These are phyloP conservation scores for Chrysosporium keratinophilum DNA, from an alignment of 2,329 filamentous ascomycete genomes.

Conservation along the genomic window DNA sequence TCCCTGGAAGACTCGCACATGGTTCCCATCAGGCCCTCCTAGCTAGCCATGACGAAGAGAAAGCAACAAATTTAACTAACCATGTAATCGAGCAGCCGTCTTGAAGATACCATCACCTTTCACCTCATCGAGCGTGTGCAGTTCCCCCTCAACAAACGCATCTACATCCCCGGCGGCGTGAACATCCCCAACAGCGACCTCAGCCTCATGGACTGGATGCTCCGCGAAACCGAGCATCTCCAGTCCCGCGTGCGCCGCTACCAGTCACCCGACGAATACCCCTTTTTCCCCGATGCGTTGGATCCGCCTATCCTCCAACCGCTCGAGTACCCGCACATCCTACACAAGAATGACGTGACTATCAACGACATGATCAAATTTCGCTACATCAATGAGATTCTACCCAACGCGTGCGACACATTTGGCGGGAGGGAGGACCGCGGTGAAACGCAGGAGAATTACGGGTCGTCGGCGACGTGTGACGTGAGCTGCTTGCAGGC, in stretches of 20 bases:
- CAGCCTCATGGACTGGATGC: slow-evolving; percentile 89
- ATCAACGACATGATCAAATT: slow-evolving; percentile 79
- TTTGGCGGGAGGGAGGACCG: slow-evolving; percentile 62
- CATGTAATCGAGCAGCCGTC: slow-evolving; percentile 50
- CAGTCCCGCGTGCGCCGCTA: slow-evolving; percentile 91
- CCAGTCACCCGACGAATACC: slow-evolving; percentile 92
- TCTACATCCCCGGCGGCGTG: slow-evolving; percentile 75
- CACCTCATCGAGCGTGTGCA: slow-evolving; percentile 96
- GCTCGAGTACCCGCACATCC: slow-evolving; percentile 74
- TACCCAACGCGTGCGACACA: slow-evolving; percentile 72
- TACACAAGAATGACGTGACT: slow-evolving; percentile 81
- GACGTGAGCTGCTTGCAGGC: slow-evolving; percentile 88
- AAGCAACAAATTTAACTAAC: too few relatives aligned
- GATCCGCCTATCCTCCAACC: slow-evolving; percentile 75
- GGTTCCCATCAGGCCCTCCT: too few relatives aligned
- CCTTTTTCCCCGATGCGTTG: slow-evolving; percentile 81
- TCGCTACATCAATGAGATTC: slow-evolving; percentile 71
- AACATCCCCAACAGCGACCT: slow-evolving; percentile 61
- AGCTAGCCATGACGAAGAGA: too few relatives aligned
- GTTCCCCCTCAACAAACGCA: slow-evolving; percentile 80
- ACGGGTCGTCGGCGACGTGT: slow-evolving; percentile 81
- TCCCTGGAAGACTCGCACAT: neutral
- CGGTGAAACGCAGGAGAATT: slow-evolving; percentile 84
- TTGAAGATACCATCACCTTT: slow-evolving; percentile 96
- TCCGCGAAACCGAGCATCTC: slow-evolving; percentile 76